Evolutionary conservation across 1,284 basidiomycete species (phyloP).

Genomic region (Ganoderma multipileum): DNA sequence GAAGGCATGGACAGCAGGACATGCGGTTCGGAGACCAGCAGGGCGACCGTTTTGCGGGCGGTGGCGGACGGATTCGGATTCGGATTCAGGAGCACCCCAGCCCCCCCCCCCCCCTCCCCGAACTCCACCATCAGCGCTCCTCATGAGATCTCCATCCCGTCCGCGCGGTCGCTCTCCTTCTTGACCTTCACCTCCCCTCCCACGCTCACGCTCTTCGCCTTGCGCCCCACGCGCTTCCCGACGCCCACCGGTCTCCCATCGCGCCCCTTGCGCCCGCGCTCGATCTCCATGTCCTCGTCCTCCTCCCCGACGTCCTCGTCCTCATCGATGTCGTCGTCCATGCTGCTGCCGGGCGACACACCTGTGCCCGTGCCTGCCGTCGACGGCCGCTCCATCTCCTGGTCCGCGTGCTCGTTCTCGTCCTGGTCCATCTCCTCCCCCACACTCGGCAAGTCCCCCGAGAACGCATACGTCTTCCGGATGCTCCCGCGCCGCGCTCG

Average conservation of each 20-base stretch:
- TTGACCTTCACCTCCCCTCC: conserved; percentile 40
- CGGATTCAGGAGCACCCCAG: background rate
- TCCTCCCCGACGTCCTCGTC: conserved; percentile 31
- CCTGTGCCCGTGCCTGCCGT: conserved; percentile 32
- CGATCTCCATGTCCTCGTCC: conserved; percentile 35
- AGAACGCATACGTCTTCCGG: conserved; percentile 34
- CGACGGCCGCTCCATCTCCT: conserved; percentile 38
- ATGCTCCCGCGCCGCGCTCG: conserved; percentile 28
- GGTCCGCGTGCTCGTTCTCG: conserved; percentile 33
- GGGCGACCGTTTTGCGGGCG: conserved; percentile 15
- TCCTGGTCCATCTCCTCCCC: conserved; percentile 40
- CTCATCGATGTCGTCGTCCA: conserved; percentile 34
- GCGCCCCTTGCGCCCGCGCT: conserved; percentile 38
- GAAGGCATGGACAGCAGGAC: conserved; percentile 2
- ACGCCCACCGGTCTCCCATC: conserved; percentile 40
- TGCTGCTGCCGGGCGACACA: conserved; percentile 29
- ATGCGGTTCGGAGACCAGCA: background rate
- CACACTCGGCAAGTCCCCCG: conserved; percentile 40
- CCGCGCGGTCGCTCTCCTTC: conserved; percentile 34
- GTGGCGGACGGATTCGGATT: background rate
- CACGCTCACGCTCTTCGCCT: conserved; percentile 32
- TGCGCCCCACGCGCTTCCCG: conserved; percentile 33
- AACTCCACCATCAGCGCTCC: conserved; percentile 8
- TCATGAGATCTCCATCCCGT: conserved; percentile 33
- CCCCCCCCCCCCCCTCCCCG: background rate